Conservation (phyloP, 768 basidiomycete genomes). For the Mycena olivaceomarginata region DNA sequence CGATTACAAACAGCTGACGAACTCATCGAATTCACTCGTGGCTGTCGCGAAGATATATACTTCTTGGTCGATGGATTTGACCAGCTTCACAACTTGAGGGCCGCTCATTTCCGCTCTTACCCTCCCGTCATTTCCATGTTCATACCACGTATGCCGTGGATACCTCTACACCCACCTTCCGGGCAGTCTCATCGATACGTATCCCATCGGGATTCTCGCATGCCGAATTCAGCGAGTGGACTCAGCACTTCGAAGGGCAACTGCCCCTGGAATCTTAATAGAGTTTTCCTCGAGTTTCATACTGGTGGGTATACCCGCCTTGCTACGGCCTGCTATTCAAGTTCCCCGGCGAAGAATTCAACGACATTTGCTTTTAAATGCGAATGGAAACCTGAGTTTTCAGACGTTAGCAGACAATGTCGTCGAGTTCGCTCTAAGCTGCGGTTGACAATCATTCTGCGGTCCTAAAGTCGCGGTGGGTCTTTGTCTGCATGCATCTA, state of each 20-base stretch:
- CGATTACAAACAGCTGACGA: constrained; percentile 26
- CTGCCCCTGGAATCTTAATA: constrained; percentile 25
- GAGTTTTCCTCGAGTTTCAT: constrained; percentile 7
- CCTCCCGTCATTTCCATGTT: constrained; percentile 24
- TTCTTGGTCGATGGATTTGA: constrained; percentile 41
- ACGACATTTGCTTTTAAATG: background rate
- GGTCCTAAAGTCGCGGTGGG: constrained; percentile 10
- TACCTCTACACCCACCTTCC: background rate
- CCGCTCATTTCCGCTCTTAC: constrained; percentile 12
- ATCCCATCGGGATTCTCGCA: constrained; percentile 32
- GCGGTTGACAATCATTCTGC: background rate
- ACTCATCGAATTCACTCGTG: constrained; percentile 36
- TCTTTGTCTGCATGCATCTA: background rate
- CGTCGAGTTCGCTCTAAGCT: background rate
- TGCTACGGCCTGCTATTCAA: constrained; percentile 20
- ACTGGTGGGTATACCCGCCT: constrained; percentile 11
- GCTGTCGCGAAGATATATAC: constrained; percentile 34
- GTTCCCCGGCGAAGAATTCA: background rate
- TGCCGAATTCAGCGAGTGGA: constrained; percentile 31
- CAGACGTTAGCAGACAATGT: constrained; percentile 24
- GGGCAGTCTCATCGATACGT: constrained; percentile 12
- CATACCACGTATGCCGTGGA: constrained; percentile 31
- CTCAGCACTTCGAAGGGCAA: constrained; percentile 22
- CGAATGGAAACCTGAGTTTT: background rate
- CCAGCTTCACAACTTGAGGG: constrained; percentile 31